Base-by-base conservation (phyloP, 2,329 filamentous ascomycete species). In the Botryotinia narcissicola region DNA sequence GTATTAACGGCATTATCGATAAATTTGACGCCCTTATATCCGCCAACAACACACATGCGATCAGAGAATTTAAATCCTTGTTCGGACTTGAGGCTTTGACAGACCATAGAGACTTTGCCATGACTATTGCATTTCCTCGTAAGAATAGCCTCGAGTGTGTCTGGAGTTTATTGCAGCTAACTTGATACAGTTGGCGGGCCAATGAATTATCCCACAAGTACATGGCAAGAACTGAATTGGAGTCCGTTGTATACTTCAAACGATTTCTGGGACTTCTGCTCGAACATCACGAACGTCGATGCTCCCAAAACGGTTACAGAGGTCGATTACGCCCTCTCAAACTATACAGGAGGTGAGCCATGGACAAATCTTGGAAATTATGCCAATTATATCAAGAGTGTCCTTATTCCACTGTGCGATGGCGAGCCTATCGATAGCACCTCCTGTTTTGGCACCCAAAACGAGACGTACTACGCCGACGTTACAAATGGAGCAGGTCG, bases 151-250 rank as follows among this genome's bases (percentile, higher is more conserved):
- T 18, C 40, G 25, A n/a, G 63, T 14, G 37, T 69, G 6, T 48
- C 20, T 35, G 63, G 18, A 8, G 12, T 57, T 20, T 42, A 42
- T 32, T 42, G 35, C 20, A n/a, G 8, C 71, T 77, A 46, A 77
- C 69, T 8, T 12, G 22, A 37, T 51, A 40, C 62, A 78, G 77
- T 85, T 20, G 83, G 84, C n/a, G 83, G 82, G 0, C 83, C 84
- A n/a, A 82, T 86, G 72, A 83, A 83, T 74, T 88, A 88, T 75
- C 83, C 84, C 0, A 86, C 83, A 0, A 81, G 81, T 37, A 87
- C 86, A 7, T 88, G 86, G 86, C 86, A 88, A 80, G 86, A 88
- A 76, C 79, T 88, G 16, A 86, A 84, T 73, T 88, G 86, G 86
- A 78, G 81, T 48, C 79, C 81, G 12, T 80, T 74, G 0, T 83